Percentiles rank a stretch among this genome's conserved stretches.
phyloP scores from a whole-genome alignment of 2,329 filamentous ascomycete genomes.

The Scedosporium boydii region DNA sequence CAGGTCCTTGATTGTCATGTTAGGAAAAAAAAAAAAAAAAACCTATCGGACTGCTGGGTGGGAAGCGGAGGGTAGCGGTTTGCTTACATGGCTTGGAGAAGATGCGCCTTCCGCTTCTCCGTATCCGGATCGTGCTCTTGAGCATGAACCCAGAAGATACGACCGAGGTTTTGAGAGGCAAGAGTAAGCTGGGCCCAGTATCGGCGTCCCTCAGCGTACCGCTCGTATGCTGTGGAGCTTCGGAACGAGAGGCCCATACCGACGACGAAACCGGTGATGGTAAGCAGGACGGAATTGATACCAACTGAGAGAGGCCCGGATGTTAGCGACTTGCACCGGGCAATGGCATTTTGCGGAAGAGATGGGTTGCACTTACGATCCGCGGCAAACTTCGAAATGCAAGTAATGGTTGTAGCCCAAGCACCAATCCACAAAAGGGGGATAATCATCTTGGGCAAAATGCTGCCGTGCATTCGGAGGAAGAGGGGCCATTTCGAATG shows the following conservation, averaged over 20 bases:
- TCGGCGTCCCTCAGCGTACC: slow-evolving; percentile 55
- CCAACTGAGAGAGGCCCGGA: slow-evolving; percentile 21
- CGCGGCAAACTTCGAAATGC: slow-evolving; percentile 35
- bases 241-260: slow-evolving; percentile 71
- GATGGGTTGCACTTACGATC: slow-evolving; percentile 6
- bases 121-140: slow-evolving; percentile 8
- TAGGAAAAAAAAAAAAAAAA: not conserved
- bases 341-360: not conserved
- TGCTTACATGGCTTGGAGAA: slow-evolving; percentile 9
- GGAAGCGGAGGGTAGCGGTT: not conserved
- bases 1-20: slow-evolving; percentile 35
- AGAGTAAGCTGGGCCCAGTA: slow-evolving; percentile 52
- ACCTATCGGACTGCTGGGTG: too few species aligned
- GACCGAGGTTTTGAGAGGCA: slow-evolving; percentile 58
- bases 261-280: slow-evolving; percentile 73
- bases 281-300: slow-evolving; percentile 55
- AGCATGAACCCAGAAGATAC: slow-evolving; percentile 73
- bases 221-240: slow-evolving; percentile 68
- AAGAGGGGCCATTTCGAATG: slow-evolving; percentile 73
- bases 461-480: slow-evolving; percentile 65
- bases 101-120: slow-evolving; percentile 13
- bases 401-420: slow-evolving; percentile 60
- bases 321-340: too few species aligned
- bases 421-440: slow-evolving; percentile 51
- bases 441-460: slow-evolving; percentile 64